Percentiles rank a stretch among this genome's conserved stretches.
Evolutionary conservation across 768 basidiomycete species (phyloP).

Genomic region (Amanita pallidorosea): DNA sequence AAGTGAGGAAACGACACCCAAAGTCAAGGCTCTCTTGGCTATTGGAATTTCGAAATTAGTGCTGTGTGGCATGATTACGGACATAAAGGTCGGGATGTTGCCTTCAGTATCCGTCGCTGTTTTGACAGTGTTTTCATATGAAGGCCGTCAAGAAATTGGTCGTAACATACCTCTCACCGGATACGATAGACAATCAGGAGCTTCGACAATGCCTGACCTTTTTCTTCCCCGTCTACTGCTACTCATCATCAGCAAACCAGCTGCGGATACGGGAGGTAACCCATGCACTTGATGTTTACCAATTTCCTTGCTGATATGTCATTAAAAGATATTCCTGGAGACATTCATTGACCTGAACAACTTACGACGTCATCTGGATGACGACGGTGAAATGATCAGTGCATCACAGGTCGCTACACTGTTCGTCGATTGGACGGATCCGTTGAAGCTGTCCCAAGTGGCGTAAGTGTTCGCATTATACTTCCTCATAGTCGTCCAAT

Average conservation of each 20-base stretch:
- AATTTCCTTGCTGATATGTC: background rate
- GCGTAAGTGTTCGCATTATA: constrained; percentile 14
- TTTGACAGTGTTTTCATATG: background rate
- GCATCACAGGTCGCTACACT: constrained; percentile 68
- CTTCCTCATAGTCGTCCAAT: background rate
- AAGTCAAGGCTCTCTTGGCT: constrained; percentile 69
- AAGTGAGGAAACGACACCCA: constrained; percentile 58
- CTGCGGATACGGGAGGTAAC: constrained; percentile 40
- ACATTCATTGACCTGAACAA: constrained; percentile 52
- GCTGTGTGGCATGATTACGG: constrained; percentile 73
- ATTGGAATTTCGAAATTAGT: constrained; percentile 85
- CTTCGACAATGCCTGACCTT: constrained; percentile 89
- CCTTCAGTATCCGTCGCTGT: background rate
- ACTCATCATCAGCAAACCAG: constrained; percentile 76
- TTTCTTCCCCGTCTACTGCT: constrained; percentile 93
- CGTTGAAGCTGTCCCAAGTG: constrained; percentile 50
- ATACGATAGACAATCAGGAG: constrained; percentile 74
- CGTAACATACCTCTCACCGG: constrained; percentile 72
- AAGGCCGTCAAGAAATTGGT: constrained; percentile 32
- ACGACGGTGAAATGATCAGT: constrained; percentile 63
- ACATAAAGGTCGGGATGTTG: constrained; percentile 50
- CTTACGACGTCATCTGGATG: constrained; percentile 54
- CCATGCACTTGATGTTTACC: background rate
- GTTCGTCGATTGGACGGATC: constrained; percentile 85
- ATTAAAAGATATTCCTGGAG: constrained; percentile 55